These are phyloP conservation scores for Clohesyomyces aquaticus DNA, from an alignment of 495 filamentous ascomycete genomes.

Conservation along the genomic window DNA sequence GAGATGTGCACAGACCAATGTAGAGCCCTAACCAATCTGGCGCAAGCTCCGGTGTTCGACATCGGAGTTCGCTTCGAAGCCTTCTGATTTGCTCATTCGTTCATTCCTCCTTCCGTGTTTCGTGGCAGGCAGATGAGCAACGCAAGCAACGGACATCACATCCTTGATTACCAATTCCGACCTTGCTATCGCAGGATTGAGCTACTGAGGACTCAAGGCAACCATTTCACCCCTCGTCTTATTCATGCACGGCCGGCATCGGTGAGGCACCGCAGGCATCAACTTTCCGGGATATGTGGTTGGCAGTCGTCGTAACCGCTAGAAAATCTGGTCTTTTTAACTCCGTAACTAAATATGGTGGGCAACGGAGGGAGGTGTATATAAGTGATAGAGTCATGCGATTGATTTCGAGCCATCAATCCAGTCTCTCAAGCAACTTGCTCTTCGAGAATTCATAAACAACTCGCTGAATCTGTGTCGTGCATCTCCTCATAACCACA, in stretches of 20 bases:
- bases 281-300: neutral
- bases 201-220: neutral
- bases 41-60: neutral
- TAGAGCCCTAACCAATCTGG: neutral
- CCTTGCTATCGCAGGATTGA: neutral
- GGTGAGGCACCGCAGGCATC: slow-evolving; percentile 8
- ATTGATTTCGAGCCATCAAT: no score
- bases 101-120: no score
- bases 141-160: neutral
- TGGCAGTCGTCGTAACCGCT: neutral
- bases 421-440: no score
- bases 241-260: neutral
- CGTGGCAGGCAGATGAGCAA: neutral
- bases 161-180: neutral
- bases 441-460: no score
- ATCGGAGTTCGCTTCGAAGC: neutral
- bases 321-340: neutral
- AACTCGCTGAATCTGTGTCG: no score
- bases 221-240: neutral
- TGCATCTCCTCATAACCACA: no score
- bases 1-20: neutral
- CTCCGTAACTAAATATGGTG: neutral
- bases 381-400: neutral
- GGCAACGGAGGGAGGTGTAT: neutral
- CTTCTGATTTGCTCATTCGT: neutral